Evolutionary conservation across 176 grass and related monocot genomes (phyloP), one percentile per base, ranked within the genome.

Genomic region (Bothriochloa decipiens): DNA sequence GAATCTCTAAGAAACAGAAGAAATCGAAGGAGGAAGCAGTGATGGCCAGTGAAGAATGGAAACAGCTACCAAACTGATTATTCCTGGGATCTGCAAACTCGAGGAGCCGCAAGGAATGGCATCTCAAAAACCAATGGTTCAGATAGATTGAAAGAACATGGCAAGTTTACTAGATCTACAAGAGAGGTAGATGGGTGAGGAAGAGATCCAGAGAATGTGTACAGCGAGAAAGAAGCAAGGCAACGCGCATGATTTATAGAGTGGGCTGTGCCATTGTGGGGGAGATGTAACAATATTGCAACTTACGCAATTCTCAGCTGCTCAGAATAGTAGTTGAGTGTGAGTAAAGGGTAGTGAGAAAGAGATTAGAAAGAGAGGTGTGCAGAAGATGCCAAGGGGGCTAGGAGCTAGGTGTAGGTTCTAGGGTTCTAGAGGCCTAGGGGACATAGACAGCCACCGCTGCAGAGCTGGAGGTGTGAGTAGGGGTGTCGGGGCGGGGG

Each of bases 201-300:
- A 43, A 25, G 47, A 17, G 46, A 43, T 29, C 14, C 1, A 8
- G 25, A 49, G 25, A 20, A n/a, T n/a, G n/a, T 35, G 35, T 35
- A 35, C 35, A 35, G 4, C 35, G 3, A 35, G 4, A 4, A 7
- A 39, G 29, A 65, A 41, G 84, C 23, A 29, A 32, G 41, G 25
- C 47, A 26, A 46, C 74, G 33, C 12, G 36, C 46, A 42, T 41
- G 68, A 90, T 90, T 90, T 90, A 90, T 87, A 90, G 89, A 91
- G 11, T 32, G 36, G 23, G 72, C 1, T 23, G 78, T 53, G 25
- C 14, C 37, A n/a, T 4, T 29, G 83, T 53, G 28, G 65, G 72
- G 50, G 43, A 77, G 64, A 63, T 47, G 22, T 77, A 87, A 69
- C 47, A 76, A 82, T 35, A n/a, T 66, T 45, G 25, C 23, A 57